A percentile compares a stretch with the other conserved stretches of the same genome.
phyloP scores from a whole-genome alignment of 2,329 filamentous ascomycete genomes.

The Beauveria medogensis region DNA sequence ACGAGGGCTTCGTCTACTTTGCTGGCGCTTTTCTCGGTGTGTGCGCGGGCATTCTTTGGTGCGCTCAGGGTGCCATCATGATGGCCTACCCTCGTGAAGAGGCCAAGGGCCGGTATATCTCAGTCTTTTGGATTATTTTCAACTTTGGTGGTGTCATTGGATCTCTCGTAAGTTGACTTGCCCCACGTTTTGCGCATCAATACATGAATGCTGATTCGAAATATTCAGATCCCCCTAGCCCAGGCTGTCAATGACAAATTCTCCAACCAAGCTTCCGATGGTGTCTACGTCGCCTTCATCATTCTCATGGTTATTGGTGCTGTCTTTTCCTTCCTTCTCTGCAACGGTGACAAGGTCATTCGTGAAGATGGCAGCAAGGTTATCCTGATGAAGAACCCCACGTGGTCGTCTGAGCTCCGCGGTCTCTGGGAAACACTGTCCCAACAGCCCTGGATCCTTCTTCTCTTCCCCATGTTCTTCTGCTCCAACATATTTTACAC shows the following conservation, averaged over 20 bases:
- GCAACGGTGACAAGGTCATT: conserved; percentile 63
- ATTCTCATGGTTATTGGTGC: conserved; percentile 72
- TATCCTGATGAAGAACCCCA: conserved; percentile 85
- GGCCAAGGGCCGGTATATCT: conserved; percentile 81
- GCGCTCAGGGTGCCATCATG: conserved; percentile 77
- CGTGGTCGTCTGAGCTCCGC: conserved; percentile 64
- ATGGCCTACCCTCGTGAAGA: conserved; percentile 80
- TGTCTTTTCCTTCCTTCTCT: conserved; percentile 58
- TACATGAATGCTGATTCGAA: background rate
- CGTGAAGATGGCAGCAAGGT: conserved; percentile 72
- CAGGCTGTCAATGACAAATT: conserved; percentile 54
- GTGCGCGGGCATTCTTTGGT: conserved; percentile 75
- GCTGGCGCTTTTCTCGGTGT: conserved; percentile 68
- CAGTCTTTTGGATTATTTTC: conserved; percentile 92
- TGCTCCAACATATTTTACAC: conserved; percentile 48
- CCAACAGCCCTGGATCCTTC: conserved; percentile 56
- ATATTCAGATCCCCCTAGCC: conserved; percentile 56
- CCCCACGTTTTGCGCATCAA: background rate
- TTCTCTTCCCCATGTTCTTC: conserved; percentile 43
- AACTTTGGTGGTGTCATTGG: conserved; percentile 87
- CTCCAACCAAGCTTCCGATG: conserved; percentile 51
- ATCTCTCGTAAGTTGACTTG: conserved; percentile 39
- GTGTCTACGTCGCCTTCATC: conserved; percentile 83
- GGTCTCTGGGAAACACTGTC: conserved; percentile 63
- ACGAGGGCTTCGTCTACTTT: conserved; percentile 66